phyloP scores from a whole-genome alignment of 163 green algal genomes.

The Scenedesmus sp. region DNA sequence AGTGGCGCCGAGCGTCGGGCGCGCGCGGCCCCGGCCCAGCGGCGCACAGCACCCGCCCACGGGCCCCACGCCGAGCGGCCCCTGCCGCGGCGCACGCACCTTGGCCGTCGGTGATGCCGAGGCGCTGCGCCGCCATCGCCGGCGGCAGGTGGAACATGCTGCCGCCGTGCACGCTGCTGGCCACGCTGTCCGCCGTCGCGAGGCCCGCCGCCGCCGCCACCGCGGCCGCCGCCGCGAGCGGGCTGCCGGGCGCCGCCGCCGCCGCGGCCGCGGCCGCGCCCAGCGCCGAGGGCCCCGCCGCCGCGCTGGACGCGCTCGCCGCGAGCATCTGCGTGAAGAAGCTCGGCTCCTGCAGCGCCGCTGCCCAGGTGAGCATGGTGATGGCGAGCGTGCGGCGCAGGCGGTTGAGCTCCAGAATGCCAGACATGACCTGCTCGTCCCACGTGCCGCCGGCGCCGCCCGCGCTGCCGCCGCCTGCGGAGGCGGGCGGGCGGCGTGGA shows the following conservation, averaged over 20 bases:
- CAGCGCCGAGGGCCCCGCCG: conserved; percentile 6
- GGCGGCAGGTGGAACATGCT: conserved; percentile 46
- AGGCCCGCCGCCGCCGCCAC: conserved; percentile 6
- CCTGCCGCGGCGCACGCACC: too few species aligned
- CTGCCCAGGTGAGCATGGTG: conserved; percentile 73
- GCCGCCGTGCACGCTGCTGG: conserved; percentile 15
- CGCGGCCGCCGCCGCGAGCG: not conserved
- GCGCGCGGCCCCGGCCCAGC: too few species aligned
- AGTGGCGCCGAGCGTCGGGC: too few species aligned
- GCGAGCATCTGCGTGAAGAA: conserved; percentile 42
- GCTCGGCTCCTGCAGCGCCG: conserved; percentile 67
- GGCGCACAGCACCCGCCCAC: too few species aligned
- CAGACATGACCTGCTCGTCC: conserved; percentile 55
- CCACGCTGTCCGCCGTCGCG: not conserved
- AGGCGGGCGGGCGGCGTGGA: too few species aligned
- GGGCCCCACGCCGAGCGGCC: too few species aligned
- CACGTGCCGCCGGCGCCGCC: conserved; percentile 7
- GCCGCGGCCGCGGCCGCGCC: conserved; percentile 23
- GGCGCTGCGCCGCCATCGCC: conserved; percentile 27
- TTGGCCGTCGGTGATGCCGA: conserved; percentile 37
- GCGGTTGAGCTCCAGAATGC: conserved; percentile 74
- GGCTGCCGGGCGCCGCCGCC: conserved; percentile 6
- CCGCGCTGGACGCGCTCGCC: not conserved
- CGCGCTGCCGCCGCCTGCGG: too few species aligned
- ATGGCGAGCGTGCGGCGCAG: conserved; percentile 69